A percentile compares a stretch with the other conserved stretches of the same genome.
Conservation (phyloP, 208 protist species). For the Crithidia mellificae region DNA sequence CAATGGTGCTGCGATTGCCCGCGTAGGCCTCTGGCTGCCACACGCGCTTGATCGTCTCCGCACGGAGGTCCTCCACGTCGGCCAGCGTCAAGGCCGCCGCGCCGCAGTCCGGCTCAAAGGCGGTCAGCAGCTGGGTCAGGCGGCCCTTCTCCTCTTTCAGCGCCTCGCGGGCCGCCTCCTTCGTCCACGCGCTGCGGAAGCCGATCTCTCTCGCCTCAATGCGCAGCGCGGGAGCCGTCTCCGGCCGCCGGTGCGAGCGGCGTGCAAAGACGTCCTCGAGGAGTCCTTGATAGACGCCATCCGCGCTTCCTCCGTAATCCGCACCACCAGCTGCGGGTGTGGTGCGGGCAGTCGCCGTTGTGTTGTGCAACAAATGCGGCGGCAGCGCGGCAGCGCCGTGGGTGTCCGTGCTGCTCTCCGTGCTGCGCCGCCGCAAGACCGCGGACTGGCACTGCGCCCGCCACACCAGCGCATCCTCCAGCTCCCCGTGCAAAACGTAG, state of each 20-base stretch:
- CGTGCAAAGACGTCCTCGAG: constrained; percentile 15
- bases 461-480: constrained; percentile 58
- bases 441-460: constrained; percentile 50
- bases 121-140: constrained; percentile 35
- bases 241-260: not conserved
- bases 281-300: constrained; percentile 6
- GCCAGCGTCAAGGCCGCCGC: constrained; percentile 57
- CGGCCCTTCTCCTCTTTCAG: constrained; percentile 37
- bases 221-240: not conserved
- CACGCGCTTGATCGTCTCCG: constrained; percentile 42
- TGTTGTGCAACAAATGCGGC: no score
- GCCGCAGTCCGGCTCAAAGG: constrained; percentile 47
- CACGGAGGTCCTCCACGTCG: constrained; percentile 44
- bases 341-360: no score
- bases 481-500: constrained; percentile 46
- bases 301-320: no score
- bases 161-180: constrained; percentile 53
- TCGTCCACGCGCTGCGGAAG: constrained; percentile 54
- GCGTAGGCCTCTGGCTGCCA: constrained; percentile 3
- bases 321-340: no score
- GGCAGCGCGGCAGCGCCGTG: no score
- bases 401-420: not conserved
- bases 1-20: not conserved
- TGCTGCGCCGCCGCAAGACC: constrained; percentile 27
- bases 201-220: not conserved